A percentile compares a stretch with the other conserved stretches of the same genome.
Conservation (phyloP, 306 rosid genomes). For the apple (Malus domestica) region ASM211411v1 NC_041798.1:23039001-23039500, state of each 20-base stretch:
- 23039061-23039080: neutral
- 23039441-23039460: slow-evolving; percentile 98
- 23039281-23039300: slow-evolving; percentile 10
- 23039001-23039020: neutral
- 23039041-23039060: neutral
- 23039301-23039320: slow-evolving; percentile 57
- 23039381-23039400: slow-evolving; percentile 97
- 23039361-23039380: slow-evolving; percentile 96
- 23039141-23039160: neutral
- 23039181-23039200: neutral
- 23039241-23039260: slow-evolving; percentile 4
- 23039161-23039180: neutral
- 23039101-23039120: neutral
- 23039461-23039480: slow-evolving; percentile 97
- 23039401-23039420: slow-evolving; percentile 93
- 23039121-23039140: neutral
- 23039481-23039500: slow-evolving; percentile 97
- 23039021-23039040: neutral
- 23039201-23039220: slow-evolving; percentile 1
- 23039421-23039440: slow-evolving; percentile 97
- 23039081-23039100: neutral
- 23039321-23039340: slow-evolving; percentile 99
- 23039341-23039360: slow-evolving; percentile 98
- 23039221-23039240: neutral
- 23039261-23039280: neutral